These are phyloP conservation scores for Gonium pectorale DNA, from an alignment of 139 green algal species.

Conservation along the genomic window DNA sequence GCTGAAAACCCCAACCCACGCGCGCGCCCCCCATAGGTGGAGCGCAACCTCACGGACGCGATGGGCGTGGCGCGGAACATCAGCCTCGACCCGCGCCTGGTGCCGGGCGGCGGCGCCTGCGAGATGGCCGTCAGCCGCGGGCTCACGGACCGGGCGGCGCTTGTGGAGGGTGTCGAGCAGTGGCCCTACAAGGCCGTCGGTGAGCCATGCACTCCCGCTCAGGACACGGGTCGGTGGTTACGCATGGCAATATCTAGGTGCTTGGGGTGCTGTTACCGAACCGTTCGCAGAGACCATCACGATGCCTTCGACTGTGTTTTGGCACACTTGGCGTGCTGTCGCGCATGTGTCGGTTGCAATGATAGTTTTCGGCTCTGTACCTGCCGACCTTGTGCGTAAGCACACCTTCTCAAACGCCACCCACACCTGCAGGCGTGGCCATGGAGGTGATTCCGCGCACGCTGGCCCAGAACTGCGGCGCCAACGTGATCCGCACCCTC, in stretches of 20 bases:
- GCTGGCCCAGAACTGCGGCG: slow-evolving; percentile 97
- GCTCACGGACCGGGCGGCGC: slow-evolving; percentile 43
- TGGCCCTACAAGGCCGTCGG: slow-evolving; percentile 82
- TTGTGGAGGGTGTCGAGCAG: slow-evolving; percentile 65
- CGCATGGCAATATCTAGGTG: no score
- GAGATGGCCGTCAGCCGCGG: slow-evolving; percentile 94
- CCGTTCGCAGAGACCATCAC: no score
- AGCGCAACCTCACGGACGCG: slow-evolving; percentile 94
- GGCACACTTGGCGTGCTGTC: no score
- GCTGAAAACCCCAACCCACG: background rate
- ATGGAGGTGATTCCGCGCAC: slow-evolving; percentile 98
- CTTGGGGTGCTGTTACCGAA: no score
- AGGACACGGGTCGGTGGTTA: background rate
- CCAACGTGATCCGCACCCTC: slow-evolving; percentile 98
- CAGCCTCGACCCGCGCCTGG: slow-evolving; percentile 88
- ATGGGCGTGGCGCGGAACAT: slow-evolving; percentile 99
- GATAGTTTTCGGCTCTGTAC: no score
- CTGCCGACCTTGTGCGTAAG: no score
- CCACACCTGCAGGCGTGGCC: slow-evolving; percentile 64
- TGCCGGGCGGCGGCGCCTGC: slow-evolving; percentile 96
- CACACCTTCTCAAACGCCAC: no score
- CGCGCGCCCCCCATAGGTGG: slow-evolving; percentile 71
- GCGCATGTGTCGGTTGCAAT: no score
- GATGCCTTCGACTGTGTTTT: no score
- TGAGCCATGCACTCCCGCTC: background rate